Evolutionary conservation across 2,329 filamentous ascomycete genomes (phyloP).

Genomic region (Elsinoe perseae): DNA sequence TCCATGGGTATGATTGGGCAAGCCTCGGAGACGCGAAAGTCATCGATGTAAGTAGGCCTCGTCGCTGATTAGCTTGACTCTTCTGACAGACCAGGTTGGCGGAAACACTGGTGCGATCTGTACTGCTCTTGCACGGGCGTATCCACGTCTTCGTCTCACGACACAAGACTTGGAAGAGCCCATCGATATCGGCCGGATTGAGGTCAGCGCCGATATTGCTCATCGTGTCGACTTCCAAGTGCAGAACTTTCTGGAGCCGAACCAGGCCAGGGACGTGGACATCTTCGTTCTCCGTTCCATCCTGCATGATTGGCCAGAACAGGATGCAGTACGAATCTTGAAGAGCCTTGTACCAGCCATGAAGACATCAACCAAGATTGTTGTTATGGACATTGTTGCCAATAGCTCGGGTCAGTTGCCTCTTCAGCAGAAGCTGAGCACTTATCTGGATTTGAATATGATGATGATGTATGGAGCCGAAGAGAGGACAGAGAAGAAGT

Average conservation of each 20-base stretch:
- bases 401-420: not conserved
- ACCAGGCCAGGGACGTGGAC: slow-evolving; percentile 23
- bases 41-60: slow-evolving; percentile 7
- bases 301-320: slow-evolving; percentile 18
- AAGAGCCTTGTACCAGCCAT: slow-evolving; percentile 16
- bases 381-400: slow-evolving; percentile 10
- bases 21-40: not conserved
- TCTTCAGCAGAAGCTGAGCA: not conserved
- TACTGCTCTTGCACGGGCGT: slow-evolving; percentile 1
- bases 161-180: slow-evolving; percentile 21
- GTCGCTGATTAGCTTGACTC: not conserved
- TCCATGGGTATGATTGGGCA: slow-evolving; percentile 12
- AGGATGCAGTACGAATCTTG: slow-evolving; percentile 16
- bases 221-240: slow-evolving; percentile 21
- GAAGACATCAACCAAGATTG: slow-evolving; percentile 17
- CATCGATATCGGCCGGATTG: slow-evolving; percentile 17
- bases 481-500: slow-evolving; percentile 4
- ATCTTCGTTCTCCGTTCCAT: slow-evolving; percentile 18
- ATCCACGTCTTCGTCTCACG: slow-evolving; percentile 17
- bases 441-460: slow-evolving; percentile 1
- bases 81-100: slow-evolving; percentile 7
- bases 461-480: slow-evolving; percentile 7
- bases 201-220: slow-evolving; percentile 17
- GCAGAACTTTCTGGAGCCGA: slow-evolving; percentile 24
- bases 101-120: slow-evolving; percentile 12